These are phyloP conservation scores for Ceratobasidium sp. DNA, from an alignment of 1,284 basidiomycete species.

Conservation along the genomic window DNA sequence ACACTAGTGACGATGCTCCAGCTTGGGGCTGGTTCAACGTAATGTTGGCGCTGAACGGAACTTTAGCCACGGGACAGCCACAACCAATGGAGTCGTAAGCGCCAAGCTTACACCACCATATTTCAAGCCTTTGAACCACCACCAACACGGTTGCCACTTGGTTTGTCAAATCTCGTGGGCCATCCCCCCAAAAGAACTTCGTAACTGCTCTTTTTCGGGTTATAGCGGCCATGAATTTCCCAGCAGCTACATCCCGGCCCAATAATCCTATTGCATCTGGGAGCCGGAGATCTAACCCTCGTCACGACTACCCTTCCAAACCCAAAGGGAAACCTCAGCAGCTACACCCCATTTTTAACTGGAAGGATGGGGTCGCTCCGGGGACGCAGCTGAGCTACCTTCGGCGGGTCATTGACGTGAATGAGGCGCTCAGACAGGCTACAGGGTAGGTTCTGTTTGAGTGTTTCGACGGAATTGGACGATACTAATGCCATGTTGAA, in stretches of 20 bases:
- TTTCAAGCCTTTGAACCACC: not conserved
- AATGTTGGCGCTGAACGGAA: not conserved
- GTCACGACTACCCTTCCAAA: not conserved
- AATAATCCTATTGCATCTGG: not conserved
- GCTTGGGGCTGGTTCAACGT: no score
- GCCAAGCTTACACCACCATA: not conserved
- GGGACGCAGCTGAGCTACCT: conserved; percentile 21
- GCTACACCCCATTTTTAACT: conserved; percentile 4
- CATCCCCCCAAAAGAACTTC: not conserved
- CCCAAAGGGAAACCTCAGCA: not conserved
- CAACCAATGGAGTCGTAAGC: not conserved
- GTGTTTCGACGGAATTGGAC: not conserved
- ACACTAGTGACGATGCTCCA: no score
- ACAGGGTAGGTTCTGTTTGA: conserved; percentile 16
- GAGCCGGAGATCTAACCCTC: not conserved
- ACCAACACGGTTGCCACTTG: not conserved
- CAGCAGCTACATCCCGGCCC: not conserved
- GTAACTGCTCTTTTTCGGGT: not conserved
- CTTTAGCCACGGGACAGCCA: not conserved
- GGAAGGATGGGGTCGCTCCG: conserved; percentile 16
- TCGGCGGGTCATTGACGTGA: not conserved
- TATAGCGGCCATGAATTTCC: not conserved
- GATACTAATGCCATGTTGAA: not conserved
- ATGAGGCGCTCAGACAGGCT: conserved; percentile 19
- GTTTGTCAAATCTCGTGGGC: no score